A percentile compares a stretch with the other conserved stretches of the same genome.
Conservation (phyloP, 352 stramenopile species). For the Globisporangium megalacanthum region DNA sequence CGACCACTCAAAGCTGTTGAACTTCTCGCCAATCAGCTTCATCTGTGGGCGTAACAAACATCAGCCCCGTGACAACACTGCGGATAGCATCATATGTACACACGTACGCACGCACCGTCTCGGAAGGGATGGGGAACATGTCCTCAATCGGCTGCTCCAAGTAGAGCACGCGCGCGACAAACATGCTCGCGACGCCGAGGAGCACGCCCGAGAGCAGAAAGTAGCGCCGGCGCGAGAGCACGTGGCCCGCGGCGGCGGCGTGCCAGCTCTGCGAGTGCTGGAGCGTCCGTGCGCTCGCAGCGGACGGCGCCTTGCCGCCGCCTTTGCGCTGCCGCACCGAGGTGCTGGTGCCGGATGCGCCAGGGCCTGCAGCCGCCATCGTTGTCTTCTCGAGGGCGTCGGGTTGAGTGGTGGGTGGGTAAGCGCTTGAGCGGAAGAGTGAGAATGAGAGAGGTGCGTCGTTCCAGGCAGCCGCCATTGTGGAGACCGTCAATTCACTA, state of each 20-base stretch:
- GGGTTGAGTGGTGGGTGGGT: no score
- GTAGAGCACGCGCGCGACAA: conserved; percentile 44
- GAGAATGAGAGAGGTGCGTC: no score
- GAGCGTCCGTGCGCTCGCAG: conserved; percentile 10
- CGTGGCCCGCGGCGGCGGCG: conserved; percentile 36
- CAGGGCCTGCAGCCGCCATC: background rate
- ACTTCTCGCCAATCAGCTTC: conserved; percentile 46
- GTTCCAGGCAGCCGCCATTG: no score
- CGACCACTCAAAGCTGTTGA: conserved; percentile 62
- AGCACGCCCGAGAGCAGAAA: conserved; percentile 53
- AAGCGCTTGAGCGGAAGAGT: no score
- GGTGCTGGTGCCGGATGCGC: conserved; percentile 1
- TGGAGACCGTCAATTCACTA: no score
- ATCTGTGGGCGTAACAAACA: conserved; percentile 19
- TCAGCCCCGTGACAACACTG: background rate
- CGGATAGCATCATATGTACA: background rate
- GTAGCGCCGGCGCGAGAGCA: conserved; percentile 64
- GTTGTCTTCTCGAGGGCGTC: background rate
- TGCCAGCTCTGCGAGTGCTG: conserved; percentile 54
- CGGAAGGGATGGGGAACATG: conserved; percentile 31
- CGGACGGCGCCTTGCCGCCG: conserved; percentile 6
- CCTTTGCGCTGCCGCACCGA: conserved; percentile 20
- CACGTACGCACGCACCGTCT: conserved; percentile 16
- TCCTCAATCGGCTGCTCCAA: conserved; percentile 36
- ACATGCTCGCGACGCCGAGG: conserved; percentile 48